Percentiles rank a stretch among this genome's conserved stretches.
phyloP scores from a whole-genome alignment of 2,329 filamentous ascomycete species.

The Fusarium sororula region DNA sequence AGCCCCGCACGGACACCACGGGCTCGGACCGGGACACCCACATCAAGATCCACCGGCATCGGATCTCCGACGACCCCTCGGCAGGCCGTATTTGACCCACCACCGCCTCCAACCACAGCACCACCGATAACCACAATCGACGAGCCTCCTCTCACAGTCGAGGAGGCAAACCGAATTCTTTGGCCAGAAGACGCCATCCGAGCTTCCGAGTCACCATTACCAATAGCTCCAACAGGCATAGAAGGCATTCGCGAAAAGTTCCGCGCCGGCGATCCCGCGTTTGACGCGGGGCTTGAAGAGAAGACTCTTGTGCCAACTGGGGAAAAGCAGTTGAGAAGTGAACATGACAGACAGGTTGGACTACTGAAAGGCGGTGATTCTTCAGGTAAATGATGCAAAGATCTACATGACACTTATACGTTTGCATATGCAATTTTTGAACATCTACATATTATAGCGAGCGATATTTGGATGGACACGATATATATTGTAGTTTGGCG shows the following conservation, averaged over 20 bases:
- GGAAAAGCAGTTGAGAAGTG: conserved; percentile 48
- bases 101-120: neutral
- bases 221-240: conserved; percentile 15
- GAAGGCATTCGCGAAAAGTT: conserved; percentile 53
- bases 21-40: conserved; percentile 30
- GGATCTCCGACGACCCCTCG: conserved; percentile 34
- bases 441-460: neutral
- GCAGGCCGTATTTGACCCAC: conserved; percentile 20
- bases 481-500: neutral
- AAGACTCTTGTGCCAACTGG: conserved; percentile 50
- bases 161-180: conserved; percentile 52
- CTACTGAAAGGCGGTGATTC: conserved; percentile 34
- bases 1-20: conserved; percentile 33
- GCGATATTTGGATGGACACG: neutral
- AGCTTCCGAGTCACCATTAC: conserved; percentile 14
- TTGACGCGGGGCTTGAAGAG: conserved; percentile 47
- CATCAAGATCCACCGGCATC: conserved; percentile 26
- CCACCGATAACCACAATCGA: conserved; percentile 31
- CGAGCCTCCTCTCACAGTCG: conserved; percentile 50
- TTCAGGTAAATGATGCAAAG: conserved; percentile 25
- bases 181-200: conserved; percentile 48
- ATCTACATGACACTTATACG: neutral
- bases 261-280: conserved; percentile 47
- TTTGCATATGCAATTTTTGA: neutral
- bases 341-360: conserved; percentile 44